Conservation (phyloP, 1,139 yeast species). For the Blastobotrys apis region DNA sequence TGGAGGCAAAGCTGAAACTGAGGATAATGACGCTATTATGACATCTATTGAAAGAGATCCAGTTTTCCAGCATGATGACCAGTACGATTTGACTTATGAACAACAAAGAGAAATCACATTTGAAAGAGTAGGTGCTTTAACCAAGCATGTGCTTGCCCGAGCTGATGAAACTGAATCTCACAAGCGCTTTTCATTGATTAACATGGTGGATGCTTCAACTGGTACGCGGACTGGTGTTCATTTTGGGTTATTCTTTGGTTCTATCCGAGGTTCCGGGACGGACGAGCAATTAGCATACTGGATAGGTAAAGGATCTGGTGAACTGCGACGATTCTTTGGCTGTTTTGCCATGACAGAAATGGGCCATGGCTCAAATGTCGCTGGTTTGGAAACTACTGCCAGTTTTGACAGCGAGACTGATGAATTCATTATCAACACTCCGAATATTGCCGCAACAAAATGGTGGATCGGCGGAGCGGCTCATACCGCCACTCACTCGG, state of each 20-base stretch:
- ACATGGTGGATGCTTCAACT: constrained; percentile 53
- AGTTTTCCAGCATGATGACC: constrained; percentile 45
- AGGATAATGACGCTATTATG: constrained; percentile 44
- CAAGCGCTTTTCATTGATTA: constrained; percentile 46
- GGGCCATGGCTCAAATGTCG: constrained; percentile 87
- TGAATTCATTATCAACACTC: constrained; percentile 74
- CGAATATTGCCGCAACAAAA: constrained; percentile 85
- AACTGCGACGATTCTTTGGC: constrained; percentile 68
- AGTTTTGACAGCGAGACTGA: constrained; percentile 63
- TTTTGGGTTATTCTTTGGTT: constrained; percentile 40
- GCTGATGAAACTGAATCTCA: constrained; percentile 40
- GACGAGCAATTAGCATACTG: constrained; percentile 57
- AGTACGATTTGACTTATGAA: constrained; percentile 50
- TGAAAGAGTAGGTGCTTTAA: constrained; percentile 45
- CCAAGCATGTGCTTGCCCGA: constrained; percentile 41
- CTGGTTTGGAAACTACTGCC: constrained; percentile 89
- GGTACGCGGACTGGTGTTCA: constrained; percentile 58
- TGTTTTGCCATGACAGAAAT: constrained; percentile 90
- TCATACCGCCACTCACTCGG: constrained; percentile 81
- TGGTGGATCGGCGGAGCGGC: constrained; percentile 99
- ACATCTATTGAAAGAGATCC: constrained; percentile 53
- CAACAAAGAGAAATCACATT: constrained; percentile 52
- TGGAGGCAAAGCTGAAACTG: constrained; percentile 47
- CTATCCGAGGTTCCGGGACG: constrained; percentile 71
- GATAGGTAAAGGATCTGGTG: constrained; percentile 64